These are phyloP conservation scores for Pseudevernia furfuracea DNA, from an alignment of 495 filamentous ascomycete genomes.

Conservation along the genomic window DNA sequence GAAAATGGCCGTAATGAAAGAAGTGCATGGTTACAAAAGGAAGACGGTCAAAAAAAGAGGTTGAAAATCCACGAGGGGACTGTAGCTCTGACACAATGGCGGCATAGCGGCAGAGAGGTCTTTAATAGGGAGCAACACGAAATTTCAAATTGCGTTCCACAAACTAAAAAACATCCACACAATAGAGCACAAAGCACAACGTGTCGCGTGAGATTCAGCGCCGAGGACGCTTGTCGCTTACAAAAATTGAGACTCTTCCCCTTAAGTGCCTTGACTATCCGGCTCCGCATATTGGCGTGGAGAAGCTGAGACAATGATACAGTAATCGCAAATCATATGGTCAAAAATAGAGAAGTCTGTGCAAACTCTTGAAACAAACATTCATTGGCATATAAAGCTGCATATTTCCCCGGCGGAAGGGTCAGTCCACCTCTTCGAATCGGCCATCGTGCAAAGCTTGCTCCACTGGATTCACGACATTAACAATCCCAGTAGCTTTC, in stretches of 20 bases:
- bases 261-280: background rate
- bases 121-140: background rate
- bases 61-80: background rate
- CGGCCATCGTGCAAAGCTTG: conserved; percentile 68
- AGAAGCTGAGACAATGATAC: background rate
- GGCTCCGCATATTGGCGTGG: background rate
- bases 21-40: background rate
- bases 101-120: no score
- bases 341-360: background rate
- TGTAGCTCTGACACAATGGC: background rate
- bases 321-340: background rate
- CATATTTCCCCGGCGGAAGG: background rate
- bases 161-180: background rate
- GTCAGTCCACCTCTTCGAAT: conserved; percentile 57
- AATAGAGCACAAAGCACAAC: background rate
- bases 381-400: background rate
- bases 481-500: conserved; percentile 73
- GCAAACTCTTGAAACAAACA: background rate
- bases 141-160: background rate
- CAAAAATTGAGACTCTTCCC: no score
- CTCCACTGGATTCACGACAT: conserved; percentile 77
- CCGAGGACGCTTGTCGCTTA: conserved; percentile 1
- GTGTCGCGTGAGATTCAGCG: background rate
- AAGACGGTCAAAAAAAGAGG: background rate
- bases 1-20: background rate